Evolutionary conservation across 345 rosid species (phyloP).

Genomic region (Heritiera fomes): DNA sequence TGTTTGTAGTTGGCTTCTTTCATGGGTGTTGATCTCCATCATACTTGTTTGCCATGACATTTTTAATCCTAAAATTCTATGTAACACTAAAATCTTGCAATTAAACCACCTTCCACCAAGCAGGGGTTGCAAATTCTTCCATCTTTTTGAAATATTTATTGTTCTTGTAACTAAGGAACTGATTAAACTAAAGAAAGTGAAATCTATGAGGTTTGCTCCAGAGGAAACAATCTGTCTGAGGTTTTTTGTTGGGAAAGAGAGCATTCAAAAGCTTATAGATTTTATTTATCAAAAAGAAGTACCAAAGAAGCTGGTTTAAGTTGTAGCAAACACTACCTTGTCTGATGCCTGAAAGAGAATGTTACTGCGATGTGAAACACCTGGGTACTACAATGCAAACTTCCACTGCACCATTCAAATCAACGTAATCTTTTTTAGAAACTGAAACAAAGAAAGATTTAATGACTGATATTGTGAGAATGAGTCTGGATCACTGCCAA

Average conservation of each 20-base stretch:
- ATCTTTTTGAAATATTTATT: neutral
- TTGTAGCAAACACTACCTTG: neutral
- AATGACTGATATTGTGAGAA: neutral
- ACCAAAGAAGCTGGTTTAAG: neutral
- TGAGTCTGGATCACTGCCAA: neutral
- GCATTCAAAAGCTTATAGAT: neutral
- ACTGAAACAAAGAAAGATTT: constrained; percentile 4
- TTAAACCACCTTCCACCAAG: neutral
- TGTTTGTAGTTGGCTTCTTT: neutral
- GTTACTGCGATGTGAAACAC: neutral
- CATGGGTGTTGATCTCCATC: neutral
- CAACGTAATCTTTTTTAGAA: constrained; percentile 1
- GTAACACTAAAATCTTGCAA: neutral
- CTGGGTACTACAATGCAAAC: neutral
- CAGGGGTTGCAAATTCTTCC: neutral
- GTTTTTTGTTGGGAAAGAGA: neutral
- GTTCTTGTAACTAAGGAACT: neutral
- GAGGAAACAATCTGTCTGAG: neutral
- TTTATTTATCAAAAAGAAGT: neutral
- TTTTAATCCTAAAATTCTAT: neutral
- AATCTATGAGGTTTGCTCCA: neutral
- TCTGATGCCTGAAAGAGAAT: neutral
- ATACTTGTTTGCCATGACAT: neutral
- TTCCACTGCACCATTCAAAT: neutral
- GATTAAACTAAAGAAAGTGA: neutral